Base-by-base conservation (phyloP, 2,329 filamentous ascomycete genomes). In the Cercospora sp. region DNA sequence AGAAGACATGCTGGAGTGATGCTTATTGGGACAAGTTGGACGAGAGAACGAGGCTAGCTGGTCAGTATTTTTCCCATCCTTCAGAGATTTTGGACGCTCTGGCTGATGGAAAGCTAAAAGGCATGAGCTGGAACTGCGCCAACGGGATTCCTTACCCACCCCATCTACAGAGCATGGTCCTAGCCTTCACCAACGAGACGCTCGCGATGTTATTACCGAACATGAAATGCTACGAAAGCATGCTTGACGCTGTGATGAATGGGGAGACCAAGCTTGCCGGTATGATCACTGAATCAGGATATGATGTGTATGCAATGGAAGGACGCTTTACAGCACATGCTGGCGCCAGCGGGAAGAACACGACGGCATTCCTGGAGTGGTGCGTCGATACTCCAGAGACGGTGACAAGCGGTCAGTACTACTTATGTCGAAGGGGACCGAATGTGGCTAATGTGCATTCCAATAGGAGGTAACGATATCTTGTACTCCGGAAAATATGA, bases 51-150 rank as follows among this genome's bases (percentile, higher is more conserved):
- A 66, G 53, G 37, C 7, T 69, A 1, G 68, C 37, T n/a, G 62
- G 62, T 37, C 6, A 58, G 62, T 34, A 13, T 12, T 7, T 4
- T 1, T n/a, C 10, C 3, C 9, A 5, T 28, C 10, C 26, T 55
- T 10, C n/a, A 45, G 5, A 18, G 43, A 3, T 5, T 10, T 21
- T 9, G 9, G n/a, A 3, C 43, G 7, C 43, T 43, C 16, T 53
- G 3, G 12, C 28, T 58, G 13, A 30, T n/a, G 4, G 18, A 9
- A 37, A 4, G 12, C 12, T 37, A 5, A 26, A 53, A 40, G 70
- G 70, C 12, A 70, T 71, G 70, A 68, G 40, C 9, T 71, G 66
- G 66, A 71, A 71, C 24, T 71, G 70, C 57, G 70, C 68, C 5
- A 69, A 66, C 13, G 63, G 60, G 2, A 40, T 26, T 3, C 9